Evolutionary conservation across 192 early-diverging fungal genomes (phyloP).

Genomic region (Podila minutissima): DNA sequence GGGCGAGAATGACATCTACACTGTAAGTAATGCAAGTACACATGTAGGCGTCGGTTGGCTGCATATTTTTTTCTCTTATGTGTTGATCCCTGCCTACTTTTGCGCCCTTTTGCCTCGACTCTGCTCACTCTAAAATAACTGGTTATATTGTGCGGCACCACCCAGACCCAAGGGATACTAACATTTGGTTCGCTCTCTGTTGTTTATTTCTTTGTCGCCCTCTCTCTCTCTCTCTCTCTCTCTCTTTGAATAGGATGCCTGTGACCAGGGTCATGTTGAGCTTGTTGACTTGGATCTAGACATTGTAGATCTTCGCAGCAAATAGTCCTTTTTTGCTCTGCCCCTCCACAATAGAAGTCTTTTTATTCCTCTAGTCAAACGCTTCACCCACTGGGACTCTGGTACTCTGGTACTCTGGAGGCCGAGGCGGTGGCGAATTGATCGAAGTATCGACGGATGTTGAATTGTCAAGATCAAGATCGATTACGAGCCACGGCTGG

Average conservation of each 20-base stretch:
- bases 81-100: too few species aligned
- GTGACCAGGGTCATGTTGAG: conserved; percentile 41
- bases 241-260: conserved; percentile 25
- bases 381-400: too few species aligned
- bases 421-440: neutral
- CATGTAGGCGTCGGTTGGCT: too few species aligned
- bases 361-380: too few species aligned
- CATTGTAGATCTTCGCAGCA: conserved; percentile 46
- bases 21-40: conserved; percentile 31
- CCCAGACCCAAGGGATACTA: neutral
- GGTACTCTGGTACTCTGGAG: too few species aligned
- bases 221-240: neutral
- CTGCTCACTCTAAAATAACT: neutral
- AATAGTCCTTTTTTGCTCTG: neutral
- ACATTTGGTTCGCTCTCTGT: too few species aligned
- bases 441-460: neutral
- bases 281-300: conserved; percentile 42
- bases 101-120: too few species aligned
- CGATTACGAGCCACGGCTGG: neutral
- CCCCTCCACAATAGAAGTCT: too few species aligned
- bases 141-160: neutral
- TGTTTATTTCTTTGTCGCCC: too few species aligned
- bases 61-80: too few species aligned
- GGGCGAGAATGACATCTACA: conserved; percentile 63
- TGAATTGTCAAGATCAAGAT: neutral